Percentiles rank a stretch among this genome's conserved stretches.
Evolutionary conservation across 345 rosid genomes (phyloP).

Genomic region (Linum trigynum): DNA sequence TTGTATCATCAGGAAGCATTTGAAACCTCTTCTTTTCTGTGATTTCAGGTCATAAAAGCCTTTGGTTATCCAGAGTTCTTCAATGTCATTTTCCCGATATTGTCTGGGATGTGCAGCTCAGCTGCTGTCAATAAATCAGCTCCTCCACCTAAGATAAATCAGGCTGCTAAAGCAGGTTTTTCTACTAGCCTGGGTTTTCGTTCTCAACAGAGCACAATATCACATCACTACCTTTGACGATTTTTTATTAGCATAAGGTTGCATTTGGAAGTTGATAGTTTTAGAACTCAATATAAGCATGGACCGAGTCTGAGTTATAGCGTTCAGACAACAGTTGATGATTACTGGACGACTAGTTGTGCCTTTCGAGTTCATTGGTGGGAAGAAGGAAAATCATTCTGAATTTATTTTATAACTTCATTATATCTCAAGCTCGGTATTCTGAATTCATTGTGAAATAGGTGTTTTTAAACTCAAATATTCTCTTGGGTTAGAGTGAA

Average conservation of each 20-base stretch:
- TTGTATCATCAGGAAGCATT: background rate
- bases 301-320: background rate
- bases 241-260: background rate
- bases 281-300: background rate
- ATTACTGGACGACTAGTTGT: background rate
- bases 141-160: conserved; percentile 33
- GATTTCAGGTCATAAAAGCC: conserved; percentile 60
- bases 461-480: background rate
- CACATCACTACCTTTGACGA: background rate
- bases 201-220: background rate
- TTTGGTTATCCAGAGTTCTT: conserved; percentile 71
- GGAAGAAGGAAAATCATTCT: background rate
- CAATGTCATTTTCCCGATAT: conserved; percentile 50
- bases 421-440: background rate
- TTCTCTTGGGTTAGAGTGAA: background rate
- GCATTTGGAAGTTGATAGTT: background rate
- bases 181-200: conserved; percentile 12
- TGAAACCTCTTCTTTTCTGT: background rate
- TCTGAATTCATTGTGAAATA: background rate
- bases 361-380: background rate
- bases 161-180: conserved; percentile 55
- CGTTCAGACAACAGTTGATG: background rate
- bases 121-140: conserved; percentile 32
- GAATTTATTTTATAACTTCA: background rate
- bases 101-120: conserved; percentile 57